Base-by-base conservation (phyloP, 371 early-diverging fungal species). In the Lichtheimia hyalospora region DNA sequence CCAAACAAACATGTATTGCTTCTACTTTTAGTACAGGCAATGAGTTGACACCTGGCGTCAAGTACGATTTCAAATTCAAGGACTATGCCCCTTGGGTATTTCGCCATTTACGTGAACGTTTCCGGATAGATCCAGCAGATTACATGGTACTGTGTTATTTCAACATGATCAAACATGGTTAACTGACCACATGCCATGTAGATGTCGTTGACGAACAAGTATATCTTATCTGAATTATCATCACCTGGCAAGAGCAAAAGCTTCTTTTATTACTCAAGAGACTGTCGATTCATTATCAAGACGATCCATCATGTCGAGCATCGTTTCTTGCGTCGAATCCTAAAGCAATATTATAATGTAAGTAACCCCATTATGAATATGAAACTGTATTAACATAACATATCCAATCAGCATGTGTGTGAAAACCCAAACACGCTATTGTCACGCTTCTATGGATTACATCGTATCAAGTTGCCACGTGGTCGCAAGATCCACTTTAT, bases 281-380 rank as follows among this genome's bases (percentile, higher is more conserved):
- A 98, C 77, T 96, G 93, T 74, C 89, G 97, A n/a, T 97, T 95
- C 75, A 97, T 98, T 65, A 98, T 98, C 84, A 98, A 98, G 67
- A 97, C 98, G 3, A 92, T 97, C 48, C 94, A 91, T 70, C 90
- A 91, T 63, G 78, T 91, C 3, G 98, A 97, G 70, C 96, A 97
- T 73, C 90, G 89, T 71, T 95, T 93, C 61, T 78, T 97, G 82
- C 82, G 91, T 27, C 83, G 85, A 58, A 89, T 96, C 42, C 78
- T 97, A 49, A 84, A 83, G 49, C 75, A 92, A 16, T 97, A 97
- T 77, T 92, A 88, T 64, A 79, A 89, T 71, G 85, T 87, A 74
- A 68, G 63, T 10, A 3, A 4, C 20, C 5, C 5, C 25, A 25
- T 25, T 25, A n/a, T n/a, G n/a, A n/a, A n/a, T 25, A 25, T 25